phyloP scores from a whole-genome alignment of 2,329 filamentous ascomycete species.

The Colletotrichum cordylinicola region DNA sequence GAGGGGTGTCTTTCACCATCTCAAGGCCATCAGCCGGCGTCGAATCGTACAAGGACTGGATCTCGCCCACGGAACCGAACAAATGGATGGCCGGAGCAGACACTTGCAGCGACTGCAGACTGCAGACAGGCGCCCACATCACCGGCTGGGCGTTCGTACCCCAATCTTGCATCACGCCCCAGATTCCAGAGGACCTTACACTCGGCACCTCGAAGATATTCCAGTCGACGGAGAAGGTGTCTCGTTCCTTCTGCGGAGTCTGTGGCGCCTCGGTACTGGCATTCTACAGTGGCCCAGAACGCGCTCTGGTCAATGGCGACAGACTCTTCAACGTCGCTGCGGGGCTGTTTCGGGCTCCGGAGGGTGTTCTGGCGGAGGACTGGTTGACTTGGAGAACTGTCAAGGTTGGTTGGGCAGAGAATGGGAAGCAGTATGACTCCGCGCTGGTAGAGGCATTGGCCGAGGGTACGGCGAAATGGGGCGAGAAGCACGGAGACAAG shows the following conservation, averaged over 20 bases:
- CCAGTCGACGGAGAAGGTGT: slow-evolving; percentile 40
- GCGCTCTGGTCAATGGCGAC: slow-evolving; percentile 16
- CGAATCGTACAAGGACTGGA: slow-evolving; percentile 33
- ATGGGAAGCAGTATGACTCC: slow-evolving; percentile 41
- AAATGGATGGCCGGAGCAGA: slow-evolving; percentile 52
- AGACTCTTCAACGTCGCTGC: slow-evolving; percentile 46
- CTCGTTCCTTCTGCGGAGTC: slow-evolving; percentile 49
- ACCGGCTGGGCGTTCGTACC: slow-evolving; percentile 50
- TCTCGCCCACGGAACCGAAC: slow-evolving; percentile 39
- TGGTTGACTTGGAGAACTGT: slow-evolving; percentile 53
- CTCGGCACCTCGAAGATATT: slow-evolving; percentile 51
- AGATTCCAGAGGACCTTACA: slow-evolving; percentile 38
- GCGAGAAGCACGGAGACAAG: slow-evolving; percentile 36
- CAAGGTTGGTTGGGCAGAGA: slow-evolving; percentile 35
- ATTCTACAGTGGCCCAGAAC: slow-evolving; percentile 38
- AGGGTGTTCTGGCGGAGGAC: slow-evolving; percentile 46
- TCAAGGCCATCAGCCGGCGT: slow-evolving; percentile 38
- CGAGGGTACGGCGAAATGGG: slow-evolving; percentile 44
- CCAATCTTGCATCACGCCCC: slow-evolving; percentile 38
- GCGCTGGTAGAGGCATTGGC: slow-evolving; percentile 39
- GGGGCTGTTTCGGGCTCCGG: slow-evolving; percentile 49
- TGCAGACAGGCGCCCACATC: slow-evolving; percentile 45
- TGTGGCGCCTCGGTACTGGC: slow-evolving; percentile 48
- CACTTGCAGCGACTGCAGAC: slow-evolving; percentile 49
- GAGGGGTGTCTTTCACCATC: slow-evolving; percentile 52